These are phyloP conservation scores for Chalaropsis ovoidea DNA, from an alignment of 2,329 filamentous ascomycete genomes.

Conservation along the genomic window DNA sequence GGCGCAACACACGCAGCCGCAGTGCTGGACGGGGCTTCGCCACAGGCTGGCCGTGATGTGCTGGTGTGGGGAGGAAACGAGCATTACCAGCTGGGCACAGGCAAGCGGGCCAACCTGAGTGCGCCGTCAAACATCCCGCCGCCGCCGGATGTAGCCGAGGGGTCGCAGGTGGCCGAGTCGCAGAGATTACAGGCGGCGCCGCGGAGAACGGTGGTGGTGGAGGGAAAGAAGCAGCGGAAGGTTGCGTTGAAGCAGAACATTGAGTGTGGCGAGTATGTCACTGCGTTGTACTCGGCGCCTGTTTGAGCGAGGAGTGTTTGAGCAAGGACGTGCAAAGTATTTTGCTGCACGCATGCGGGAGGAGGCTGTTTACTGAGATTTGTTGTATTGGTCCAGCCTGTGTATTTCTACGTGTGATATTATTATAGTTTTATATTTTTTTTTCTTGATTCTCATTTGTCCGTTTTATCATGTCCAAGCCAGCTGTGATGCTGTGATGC, in stretches of 20 bases:
- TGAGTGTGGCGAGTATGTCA: constrained; percentile 74
- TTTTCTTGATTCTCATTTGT: neutral
- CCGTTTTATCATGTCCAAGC: too few relatives aligned
- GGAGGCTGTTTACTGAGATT: neutral
- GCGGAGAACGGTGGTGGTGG: constrained; percentile 55
- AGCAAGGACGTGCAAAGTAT: neutral
- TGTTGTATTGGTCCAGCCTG: neutral
- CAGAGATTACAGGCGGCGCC: constrained; percentile 76
- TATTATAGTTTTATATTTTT: neutral
- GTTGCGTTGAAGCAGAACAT: constrained; percentile 75
- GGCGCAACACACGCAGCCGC: constrained; percentile 74
- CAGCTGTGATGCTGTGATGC: neutral
- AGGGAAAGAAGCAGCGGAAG: constrained; percentile 51
- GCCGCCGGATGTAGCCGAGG: constrained; percentile 51
- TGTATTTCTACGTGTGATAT: constrained; percentile 7
- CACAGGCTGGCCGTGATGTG: constrained; percentile 60
- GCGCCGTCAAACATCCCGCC: constrained; percentile 70
- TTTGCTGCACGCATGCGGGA: neutral
- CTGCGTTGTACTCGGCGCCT: constrained; percentile 63
- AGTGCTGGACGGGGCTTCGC: constrained; percentile 69
- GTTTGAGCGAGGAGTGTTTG: neutral
- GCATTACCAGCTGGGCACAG: constrained; percentile 83
- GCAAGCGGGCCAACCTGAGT: constrained; percentile 71
- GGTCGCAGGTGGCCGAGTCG: constrained; percentile 49
- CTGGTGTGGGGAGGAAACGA: constrained; percentile 95